Base-by-base conservation (phyloP, 108 stramenopile genomes). In the Cyclotella choctawhatcheeana region DNA sequence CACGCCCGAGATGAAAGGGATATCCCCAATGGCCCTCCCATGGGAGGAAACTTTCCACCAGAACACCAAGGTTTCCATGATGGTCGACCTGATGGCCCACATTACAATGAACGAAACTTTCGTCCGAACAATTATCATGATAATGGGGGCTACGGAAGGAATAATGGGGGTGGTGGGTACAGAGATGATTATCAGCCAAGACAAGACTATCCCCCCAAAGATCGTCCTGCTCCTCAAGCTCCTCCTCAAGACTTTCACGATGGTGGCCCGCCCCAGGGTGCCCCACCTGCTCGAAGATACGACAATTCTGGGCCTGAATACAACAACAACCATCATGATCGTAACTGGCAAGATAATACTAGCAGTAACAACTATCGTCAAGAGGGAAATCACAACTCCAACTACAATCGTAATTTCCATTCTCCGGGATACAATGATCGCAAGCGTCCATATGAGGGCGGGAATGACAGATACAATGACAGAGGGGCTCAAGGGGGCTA, bases 1-100 rank as follows among this genome's bases (percentile, higher is more conserved):
- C 85, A 61, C 45, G 84, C 60, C 59, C 65, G 71, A 44, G 61
- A 65, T 34, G 69, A 68, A 77, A 78, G 67, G 60, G 79, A 78
- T 43, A 40, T 44, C 33, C 79, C 74, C 29, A 65, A 78, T 32
- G 71, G 56, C 40, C 30, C 30, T 5, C 14, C 14, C 17, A 24
- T 14, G 17, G 37, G 43, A 17, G 34, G 40, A 43, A 30, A 45
- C 16, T 48, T 32, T 18, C 48, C 63, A 30, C 52, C 53, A 25
- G 58, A 70, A 45, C 77, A 43, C 22, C 59, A 68, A 60, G 73
- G 55, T 31, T n/a, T 29, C 44, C 40, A 27, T 13, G 67, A 43
- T 8, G 43, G 26, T 20, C 51, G 67, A 62, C 44, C 25, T n/a
- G 47, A 70, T 35, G 58, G 53, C 17, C 7, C 30, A n/a, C 24